Evolutionary conservation across 768 basidiomycete genomes (phyloP), one percentile per base, ranked within the genome.

Genomic region (Daedaleopsis nitida): DNA sequence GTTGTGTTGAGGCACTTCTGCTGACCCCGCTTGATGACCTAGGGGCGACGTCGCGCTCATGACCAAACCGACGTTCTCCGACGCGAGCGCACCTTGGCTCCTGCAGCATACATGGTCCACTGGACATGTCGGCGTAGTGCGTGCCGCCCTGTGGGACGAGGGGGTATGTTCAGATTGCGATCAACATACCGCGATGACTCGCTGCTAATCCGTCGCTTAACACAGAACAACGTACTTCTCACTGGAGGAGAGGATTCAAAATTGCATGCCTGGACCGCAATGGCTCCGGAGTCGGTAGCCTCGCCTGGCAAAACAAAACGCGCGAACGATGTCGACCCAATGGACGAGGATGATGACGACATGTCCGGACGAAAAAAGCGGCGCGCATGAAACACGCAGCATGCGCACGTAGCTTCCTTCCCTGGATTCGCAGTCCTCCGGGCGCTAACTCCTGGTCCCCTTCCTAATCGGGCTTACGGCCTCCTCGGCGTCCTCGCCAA

Each of bases 231-330:
- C 38, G 57, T 74, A n/a, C 63, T 76, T 24, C 66, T 76, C 23
- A 73, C 74, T 3, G 75, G 75, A 19, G 75, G 75, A 5, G 75
- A 76, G 58, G 75, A 76, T 44, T 69, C 71, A 7, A 70, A 67
- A 39, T 52, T 75, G 7, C 69, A 75, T 34, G 68, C 67, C 12
- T 76, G 75, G 75, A 52, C 67, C 6, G 65, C 67, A 16, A 67
- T 67, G 1, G 49, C 64, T 17, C 55, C 50, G 38, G 52, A 52
- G 27, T 23, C 55, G 14, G 48, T 59, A 1, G 8, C 24, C 6
- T 47, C 57, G 9, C 47, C 55, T 12, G 56, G 53, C 8, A 50
- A 52, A 10, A 24, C 44, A 2, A 68, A 69, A 49, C 65, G 66
- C 7, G 66, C 60, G n/a, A 62, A 55, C 39, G 65, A 66, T 12